These are phyloP conservation scores for Agrocybe praecox DNA, from an alignment of 768 basidiomycete species.

Conservation along the genomic window DNA sequence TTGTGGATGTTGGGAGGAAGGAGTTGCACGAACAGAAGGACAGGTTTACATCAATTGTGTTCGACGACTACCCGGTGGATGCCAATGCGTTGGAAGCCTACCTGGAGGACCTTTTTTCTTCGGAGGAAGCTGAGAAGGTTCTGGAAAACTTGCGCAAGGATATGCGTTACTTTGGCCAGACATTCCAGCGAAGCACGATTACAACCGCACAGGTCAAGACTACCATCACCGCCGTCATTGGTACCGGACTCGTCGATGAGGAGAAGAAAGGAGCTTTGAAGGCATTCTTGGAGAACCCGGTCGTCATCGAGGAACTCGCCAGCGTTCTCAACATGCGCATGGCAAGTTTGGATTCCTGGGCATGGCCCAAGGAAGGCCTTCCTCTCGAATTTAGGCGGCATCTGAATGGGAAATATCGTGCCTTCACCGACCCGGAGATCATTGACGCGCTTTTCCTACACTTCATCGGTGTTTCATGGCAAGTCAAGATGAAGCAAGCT, in stretches of 20 bases:
- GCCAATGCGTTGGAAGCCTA: constrained; percentile 31
- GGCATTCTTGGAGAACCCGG: constrained; percentile 41
- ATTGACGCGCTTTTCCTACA: constrained; percentile 47
- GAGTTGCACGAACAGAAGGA: constrained; percentile 45
- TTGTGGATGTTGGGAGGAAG: constrained; percentile 38
- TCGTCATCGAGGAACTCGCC: constrained; percentile 40
- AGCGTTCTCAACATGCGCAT: constrained; percentile 50
- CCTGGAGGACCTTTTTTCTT: constrained; percentile 38
- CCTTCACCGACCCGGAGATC: constrained; percentile 51
- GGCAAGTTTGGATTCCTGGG: constrained; percentile 40
- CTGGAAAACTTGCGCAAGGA: constrained; percentile 31
- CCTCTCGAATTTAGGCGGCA: constrained; percentile 46
- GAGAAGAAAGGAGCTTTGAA: constrained; percentile 40
- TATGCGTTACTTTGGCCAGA: constrained; percentile 27
- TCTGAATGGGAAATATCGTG: constrained; percentile 51
- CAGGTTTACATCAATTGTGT: constrained; percentile 40
- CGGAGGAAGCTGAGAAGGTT: constrained; percentile 28
- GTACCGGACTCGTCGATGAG: constrained; percentile 39
- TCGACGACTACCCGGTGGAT: constrained; percentile 37
- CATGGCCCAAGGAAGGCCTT: constrained; percentile 45
- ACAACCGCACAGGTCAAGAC: constrained; percentile 24
- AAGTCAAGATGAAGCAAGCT: constrained; percentile 34
- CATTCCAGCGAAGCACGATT: constrained; percentile 27
- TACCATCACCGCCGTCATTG: constrained; percentile 37
- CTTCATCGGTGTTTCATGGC: constrained; percentile 45